Evolutionary conservation across 2,329 filamentous ascomycete genomes (phyloP), one percentile per base, ranked within the genome.

Genomic region (Diatrype stigma): DNA sequence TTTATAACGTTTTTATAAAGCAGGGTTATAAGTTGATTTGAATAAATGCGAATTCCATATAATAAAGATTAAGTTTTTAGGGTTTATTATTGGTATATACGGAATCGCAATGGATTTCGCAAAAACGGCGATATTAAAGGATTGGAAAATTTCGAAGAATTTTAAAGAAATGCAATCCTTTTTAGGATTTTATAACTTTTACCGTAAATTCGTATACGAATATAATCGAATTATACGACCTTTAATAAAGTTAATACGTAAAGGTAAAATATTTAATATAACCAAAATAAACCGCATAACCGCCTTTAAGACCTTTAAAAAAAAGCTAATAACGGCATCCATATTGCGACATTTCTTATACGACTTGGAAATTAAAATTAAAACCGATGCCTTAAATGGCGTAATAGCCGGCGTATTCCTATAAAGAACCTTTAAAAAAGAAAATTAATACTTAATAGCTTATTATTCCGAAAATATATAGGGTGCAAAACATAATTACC

Each of bases 161-260:
- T 6, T 49, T 28, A 48, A 28, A 42, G 37, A 42, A 40, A 44
- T 52, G 21, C 35, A 49, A 42, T 19, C 14, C 0, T 49, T 49
- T 46, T 37, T 46, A 42, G 22, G 28, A 23, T 52, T 52, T 32
- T 46, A 42, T 46, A 52, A 52, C 22, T 49, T 46, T 46, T 48
- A 48, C 32, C 7, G 17, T 1, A 42, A 42, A 17, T 49, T 52
- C 32, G 46, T 52, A 11, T 8, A 42, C 16, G 21, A 52, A 10
- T 52, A 32, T 28, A 23, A 19, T 1, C 16, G 26, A 45, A 48
- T 51, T 10, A 23, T 21, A 16, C 10, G 30, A 21, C 28, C 22
- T 12, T 46, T 49, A 37, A 51, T 19, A n/a, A 42, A 38, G 1
- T 42, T 51, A 14, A 51, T 34, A 45, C 26, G 40, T 26, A 46